Evolutionary conservation across 2,329 filamentous ascomycete genomes (phyloP).

Genomic region (Alternaria alternata): DNA sequence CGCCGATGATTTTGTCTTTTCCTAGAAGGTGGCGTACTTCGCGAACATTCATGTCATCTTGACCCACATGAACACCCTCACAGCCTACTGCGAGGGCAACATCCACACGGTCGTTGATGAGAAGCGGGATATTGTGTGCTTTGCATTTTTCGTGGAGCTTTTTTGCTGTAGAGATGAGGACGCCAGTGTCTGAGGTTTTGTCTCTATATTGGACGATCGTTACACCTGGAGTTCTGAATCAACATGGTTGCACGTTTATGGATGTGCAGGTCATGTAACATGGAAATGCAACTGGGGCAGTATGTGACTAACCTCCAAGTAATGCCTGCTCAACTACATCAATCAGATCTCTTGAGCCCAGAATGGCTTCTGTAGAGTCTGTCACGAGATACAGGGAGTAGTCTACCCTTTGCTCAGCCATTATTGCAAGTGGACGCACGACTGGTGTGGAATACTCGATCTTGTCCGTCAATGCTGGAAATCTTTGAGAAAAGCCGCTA

Average conservation of each 20-base stretch:
- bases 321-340: constrained; percentile 78
- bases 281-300: not conserved
- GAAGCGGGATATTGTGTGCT: constrained; percentile 74
- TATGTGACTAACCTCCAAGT: constrained; percentile 66
- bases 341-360: constrained; percentile 74
- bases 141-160: constrained; percentile 75
- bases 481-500: constrained; percentile 2
- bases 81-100: constrained; percentile 85
- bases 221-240: constrained; percentile 59
- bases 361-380: constrained; percentile 86
- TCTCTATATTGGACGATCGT: constrained; percentile 91
- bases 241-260: not conserved
- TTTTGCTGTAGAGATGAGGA: constrained; percentile 73
- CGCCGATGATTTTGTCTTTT: constrained; percentile 81
- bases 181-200: constrained; percentile 79
- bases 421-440: constrained; percentile 38
- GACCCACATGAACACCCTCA: constrained; percentile 92
- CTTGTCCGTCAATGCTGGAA: not conserved
- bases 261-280: not conserved
- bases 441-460: not conserved
- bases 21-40: constrained; percentile 78
- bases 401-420: constrained; percentile 60
- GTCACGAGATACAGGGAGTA: constrained; percentile 92
- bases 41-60: constrained; percentile 82
- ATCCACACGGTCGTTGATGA: constrained; percentile 94